Base-by-base conservation (phyloP, 2,329 filamentous ascomycete genomes). In the Leptographium procerum region DNA sequence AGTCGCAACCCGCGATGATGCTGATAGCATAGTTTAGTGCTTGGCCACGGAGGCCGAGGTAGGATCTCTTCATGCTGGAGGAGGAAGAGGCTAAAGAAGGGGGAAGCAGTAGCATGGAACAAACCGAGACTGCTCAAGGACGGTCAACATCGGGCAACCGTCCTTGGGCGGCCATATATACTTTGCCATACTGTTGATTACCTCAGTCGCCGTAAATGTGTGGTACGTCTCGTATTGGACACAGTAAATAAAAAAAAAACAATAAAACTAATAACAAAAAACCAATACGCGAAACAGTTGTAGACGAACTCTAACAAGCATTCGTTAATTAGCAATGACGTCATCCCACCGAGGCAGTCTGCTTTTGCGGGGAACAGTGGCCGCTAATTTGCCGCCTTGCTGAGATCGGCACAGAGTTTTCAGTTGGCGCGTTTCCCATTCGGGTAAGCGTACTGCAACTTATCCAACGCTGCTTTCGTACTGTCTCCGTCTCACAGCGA, bases 1-100 rank as follows among this genome's bases (percentile, higher is more conserved):
- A 89, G 70, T 89, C 86, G 55, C 85, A 81, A 66, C 86, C 87
- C 59, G 87, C 87, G 65, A 89, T 80, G n/a, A 84, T 72, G 61
- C 83, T 83, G 64, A 90, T 82, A 57, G 85, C 85, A 69, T 82
- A 78, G 73, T 86, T 88, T 63, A 89, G 81, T 69, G 72, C 71
- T 36, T 78, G 73, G 73, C 87, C 87, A 58, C 77, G 77, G 61
- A 89, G 78, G 69, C 87, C 86, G 64, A 87, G 82, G 66, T 79
- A 88, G 60, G 69, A 73, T 48, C 52, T 56, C 16, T 48, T 55
- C 56, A 56, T 55, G 33, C 19, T 40, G 24, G 33, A 26, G 26
- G n/a, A 36, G 26, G 28, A 4, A 16, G 28, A n/a, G 4, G 29
- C 10, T 11, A 33, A 19, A n/a, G n/a, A 9, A 52, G 16, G 28